Evolutionary conservation across 192 early-diverging fungal species (phyloP).

Genomic region (Phlyctochytrium planicorne): DNA sequence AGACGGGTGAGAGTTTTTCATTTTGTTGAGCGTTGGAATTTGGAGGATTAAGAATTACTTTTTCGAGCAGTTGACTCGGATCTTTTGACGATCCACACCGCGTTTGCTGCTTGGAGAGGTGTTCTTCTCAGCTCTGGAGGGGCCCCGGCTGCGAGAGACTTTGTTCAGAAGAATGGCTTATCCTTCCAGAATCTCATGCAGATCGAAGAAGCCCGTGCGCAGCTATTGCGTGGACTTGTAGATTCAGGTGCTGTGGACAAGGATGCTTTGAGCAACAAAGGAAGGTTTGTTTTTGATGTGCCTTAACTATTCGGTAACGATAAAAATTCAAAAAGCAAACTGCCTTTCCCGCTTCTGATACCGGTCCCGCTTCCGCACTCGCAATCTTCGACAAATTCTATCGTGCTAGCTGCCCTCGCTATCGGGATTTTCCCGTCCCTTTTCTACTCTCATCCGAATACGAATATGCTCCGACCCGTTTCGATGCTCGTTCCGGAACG

Average conservation of each 20-base stretch:
- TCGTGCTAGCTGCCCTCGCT: neutral
- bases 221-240: constrained; percentile 11
- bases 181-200: constrained; percentile 16
- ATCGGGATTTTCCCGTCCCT: neutral
- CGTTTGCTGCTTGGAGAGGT: constrained; percentile 21
- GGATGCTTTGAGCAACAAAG: too few relatives aligned
- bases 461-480: neutral
- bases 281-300: neutral
- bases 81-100: constrained; percentile 23
- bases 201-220: constrained; percentile 21
- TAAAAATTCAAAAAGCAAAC: neutral
- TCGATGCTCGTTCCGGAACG: neutral
- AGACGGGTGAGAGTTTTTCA: neutral
- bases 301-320: neutral
- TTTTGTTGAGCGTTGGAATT: neutral
- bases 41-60: neutral
- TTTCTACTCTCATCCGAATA: neutral
- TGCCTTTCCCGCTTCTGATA: constrained; percentile 3
- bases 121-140: constrained; percentile 9
- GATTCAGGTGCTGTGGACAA: constrained; percentile 3
- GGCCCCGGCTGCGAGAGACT: constrained; percentile 16
- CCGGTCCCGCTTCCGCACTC: neutral
- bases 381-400: neutral
- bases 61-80: constrained; percentile 30
- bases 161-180: constrained; percentile 14